These are phyloP conservation scores for Penicillium roqueforti DNA, from an alignment of 495 filamentous ascomycete species.

Conservation along the genomic window DNA sequence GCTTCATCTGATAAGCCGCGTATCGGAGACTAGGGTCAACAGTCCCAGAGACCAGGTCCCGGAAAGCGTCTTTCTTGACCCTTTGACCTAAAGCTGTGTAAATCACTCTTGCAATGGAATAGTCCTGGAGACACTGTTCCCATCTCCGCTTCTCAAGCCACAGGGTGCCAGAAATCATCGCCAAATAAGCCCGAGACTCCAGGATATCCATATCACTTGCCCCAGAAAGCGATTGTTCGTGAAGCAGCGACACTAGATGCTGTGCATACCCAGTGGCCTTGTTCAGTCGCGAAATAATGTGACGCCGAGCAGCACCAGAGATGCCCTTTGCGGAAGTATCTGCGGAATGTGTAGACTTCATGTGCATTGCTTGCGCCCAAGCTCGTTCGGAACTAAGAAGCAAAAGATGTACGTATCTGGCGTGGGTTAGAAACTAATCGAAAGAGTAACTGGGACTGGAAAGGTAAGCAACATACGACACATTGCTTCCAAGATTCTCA, in stretches of 20 bases:
- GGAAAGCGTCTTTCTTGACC: constrained; percentile 67
- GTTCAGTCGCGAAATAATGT: constrained; percentile 79
- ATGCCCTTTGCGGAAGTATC: constrained; percentile 67
- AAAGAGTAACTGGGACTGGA: background rate
- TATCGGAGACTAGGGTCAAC: constrained; percentile 93
- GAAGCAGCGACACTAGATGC: constrained; percentile 61
- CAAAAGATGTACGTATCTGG: constrained; percentile 72
- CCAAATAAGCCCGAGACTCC: constrained; percentile 81
- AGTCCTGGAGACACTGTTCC: constrained; percentile 71
- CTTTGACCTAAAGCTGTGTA: constrained; percentile 69
- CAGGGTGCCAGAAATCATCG: constrained; percentile 66
- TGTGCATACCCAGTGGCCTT: constrained; percentile 72
- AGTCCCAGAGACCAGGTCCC: constrained; percentile 76
- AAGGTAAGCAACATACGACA: constrained; percentile 56
- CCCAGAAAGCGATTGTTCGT: constrained; percentile 52
- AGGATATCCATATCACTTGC: constrained; percentile 69
- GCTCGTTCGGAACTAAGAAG: constrained; percentile 85
- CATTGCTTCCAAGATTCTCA: constrained; percentile 70
- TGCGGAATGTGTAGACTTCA: constrained; percentile 79
- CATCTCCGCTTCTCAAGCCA: constrained; percentile 84
- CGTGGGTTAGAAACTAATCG: background rate
- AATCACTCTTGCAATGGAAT: constrained; percentile 72
- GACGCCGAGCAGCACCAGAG: constrained; percentile 71
- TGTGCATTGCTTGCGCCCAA: constrained; percentile 94
- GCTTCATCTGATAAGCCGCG: constrained; percentile 84